Percentiles rank a stretch among this genome's conserved stretches.
phyloP scores from a whole-genome alignment of 1,139 yeast species.

The Taiozyma onychis region DNA sequence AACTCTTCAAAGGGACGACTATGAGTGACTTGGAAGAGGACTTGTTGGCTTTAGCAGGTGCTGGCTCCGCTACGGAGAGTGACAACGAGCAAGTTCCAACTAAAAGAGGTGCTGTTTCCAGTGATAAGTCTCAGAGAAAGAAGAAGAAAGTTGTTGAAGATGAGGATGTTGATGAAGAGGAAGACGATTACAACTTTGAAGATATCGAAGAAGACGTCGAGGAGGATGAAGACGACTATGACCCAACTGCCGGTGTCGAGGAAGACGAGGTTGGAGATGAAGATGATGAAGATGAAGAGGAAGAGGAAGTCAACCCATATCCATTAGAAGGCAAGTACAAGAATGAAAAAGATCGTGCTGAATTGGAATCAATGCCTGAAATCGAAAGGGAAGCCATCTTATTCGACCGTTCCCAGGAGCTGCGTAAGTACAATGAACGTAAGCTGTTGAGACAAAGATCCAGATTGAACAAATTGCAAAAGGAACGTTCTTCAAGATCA shows the following conservation, averaged over 20 bases:
- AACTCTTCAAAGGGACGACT: too few relatives aligned
- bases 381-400: slow-evolving; percentile 85
- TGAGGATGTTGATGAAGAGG: slow-evolving; percentile 20
- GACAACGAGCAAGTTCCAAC: slow-evolving; percentile 22
- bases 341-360: slow-evolving; percentile 69
- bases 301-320: slow-evolving; percentile 58
- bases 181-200: slow-evolving; percentile 23
- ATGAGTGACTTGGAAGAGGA: slow-evolving; percentile 73
- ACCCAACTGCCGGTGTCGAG: slow-evolving; percentile 28
- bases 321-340: slow-evolving; percentile 91
- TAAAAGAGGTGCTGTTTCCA: slow-evolving; percentile 16
- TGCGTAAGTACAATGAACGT: slow-evolving; percentile 82
- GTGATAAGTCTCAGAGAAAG: slow-evolving; percentile 17
- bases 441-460: slow-evolving; percentile 79
- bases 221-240: slow-evolving; percentile 28
- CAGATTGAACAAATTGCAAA: slow-evolving; percentile 45
- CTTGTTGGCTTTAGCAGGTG: slow-evolving; percentile 88
- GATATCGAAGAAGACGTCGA: slow-evolving; percentile 14
- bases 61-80: slow-evolving; percentile 32
- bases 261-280: slow-evolving; percentile 15
- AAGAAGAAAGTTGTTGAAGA: slow-evolving; percentile 19
- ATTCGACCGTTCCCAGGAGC: slow-evolving; percentile 88
- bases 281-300: slow-evolving; percentile 26
- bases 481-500: slow-evolving; percentile 27
- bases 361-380: slow-evolving; percentile 76